A percentile compares a stretch with the other conserved stretches of the same genome.
phyloP scores from a whole-genome alignment of 192 early-diverging fungal species.

The Oehlia diaphana region DNA sequence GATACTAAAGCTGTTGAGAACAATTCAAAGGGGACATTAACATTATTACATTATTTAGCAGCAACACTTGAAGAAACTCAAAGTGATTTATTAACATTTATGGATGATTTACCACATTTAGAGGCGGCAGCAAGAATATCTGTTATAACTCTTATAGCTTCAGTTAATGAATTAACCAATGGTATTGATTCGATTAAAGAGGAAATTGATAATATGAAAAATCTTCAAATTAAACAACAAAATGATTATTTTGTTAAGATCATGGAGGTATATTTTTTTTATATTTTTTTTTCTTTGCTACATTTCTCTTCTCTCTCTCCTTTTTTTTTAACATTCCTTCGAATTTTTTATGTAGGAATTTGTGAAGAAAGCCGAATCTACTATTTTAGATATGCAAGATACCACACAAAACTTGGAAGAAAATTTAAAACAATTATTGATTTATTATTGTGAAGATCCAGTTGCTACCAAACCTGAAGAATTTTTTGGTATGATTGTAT shows the following conservation, averaged over 20 bases:
- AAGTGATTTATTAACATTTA: constrained; percentile 44
- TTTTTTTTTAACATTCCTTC: background rate
- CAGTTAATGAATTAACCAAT: constrained; percentile 45
- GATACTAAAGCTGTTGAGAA: constrained; percentile 55
- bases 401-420: constrained; percentile 48
- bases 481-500: constrained; percentile 53
- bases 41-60: constrained; percentile 56
- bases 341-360: constrained; percentile 44
- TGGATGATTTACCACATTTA: constrained; percentile 54
- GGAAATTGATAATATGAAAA: constrained; percentile 40
- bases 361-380: constrained; percentile 44
- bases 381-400: constrained; percentile 38
- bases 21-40: constrained; percentile 42
- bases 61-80: constrained; percentile 44
- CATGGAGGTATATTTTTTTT: constrained; percentile 50
- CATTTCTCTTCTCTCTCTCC: background rate
- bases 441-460: constrained; percentile 59
- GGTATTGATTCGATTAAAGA: constrained; percentile 47
- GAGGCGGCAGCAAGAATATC: constrained; percentile 55
- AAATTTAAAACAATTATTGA: constrained; percentile 41
- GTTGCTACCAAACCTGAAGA: constrained; percentile 50
- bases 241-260: constrained; percentile 50
- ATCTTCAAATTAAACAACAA: constrained; percentile 36
- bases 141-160: constrained; percentile 46
- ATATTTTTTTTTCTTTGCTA: background rate